phyloP scores from a whole-genome alignment of 169 alveolate species.

The Cryptosporidium meleagridis region DNA sequence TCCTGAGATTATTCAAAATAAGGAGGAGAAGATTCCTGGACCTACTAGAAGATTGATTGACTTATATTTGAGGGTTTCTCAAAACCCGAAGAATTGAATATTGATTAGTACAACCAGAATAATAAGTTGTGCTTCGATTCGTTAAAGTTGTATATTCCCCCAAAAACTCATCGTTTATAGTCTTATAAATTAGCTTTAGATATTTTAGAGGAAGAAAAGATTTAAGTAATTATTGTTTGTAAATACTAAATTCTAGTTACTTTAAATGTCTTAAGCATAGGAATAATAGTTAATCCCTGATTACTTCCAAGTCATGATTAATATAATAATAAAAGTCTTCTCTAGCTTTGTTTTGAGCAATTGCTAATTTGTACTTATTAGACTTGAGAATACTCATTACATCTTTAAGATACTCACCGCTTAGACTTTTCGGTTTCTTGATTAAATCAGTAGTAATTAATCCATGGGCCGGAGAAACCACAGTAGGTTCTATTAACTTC shows the following conservation, averaged over 20 bases:
- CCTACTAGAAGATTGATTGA: constrained; percentile 75
- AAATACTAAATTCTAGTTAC: neutral
- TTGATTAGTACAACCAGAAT: neutral
- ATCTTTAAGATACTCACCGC: constrained; percentile 61
- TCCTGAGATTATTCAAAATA: constrained; percentile 39
- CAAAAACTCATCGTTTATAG: no score
- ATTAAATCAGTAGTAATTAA: constrained; percentile 46
- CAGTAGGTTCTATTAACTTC: constrained; percentile 36
- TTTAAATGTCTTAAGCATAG: neutral
- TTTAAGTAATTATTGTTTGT: neutral
- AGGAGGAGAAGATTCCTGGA: constrained; percentile 70
- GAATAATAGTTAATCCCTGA: neutral
- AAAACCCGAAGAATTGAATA: neutral
- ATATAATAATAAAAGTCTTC: constrained; percentile 45
- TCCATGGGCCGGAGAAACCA: constrained; percentile 66
- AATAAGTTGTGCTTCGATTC: no score
- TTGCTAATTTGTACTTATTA: constrained; percentile 50
- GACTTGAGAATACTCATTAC: constrained; percentile 38
- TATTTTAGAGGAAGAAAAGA: no score
- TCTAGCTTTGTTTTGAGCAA: constrained; percentile 64
- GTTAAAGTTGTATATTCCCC: no score
- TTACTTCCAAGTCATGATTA: constrained; percentile 50
- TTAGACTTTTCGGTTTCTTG: constrained; percentile 22
- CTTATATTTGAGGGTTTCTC: constrained; percentile 28
- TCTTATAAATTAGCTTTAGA: no score